Evolutionary conservation across 331 rosid species (phyloP).

Genomic region (Spiraea crenata): DNA sequence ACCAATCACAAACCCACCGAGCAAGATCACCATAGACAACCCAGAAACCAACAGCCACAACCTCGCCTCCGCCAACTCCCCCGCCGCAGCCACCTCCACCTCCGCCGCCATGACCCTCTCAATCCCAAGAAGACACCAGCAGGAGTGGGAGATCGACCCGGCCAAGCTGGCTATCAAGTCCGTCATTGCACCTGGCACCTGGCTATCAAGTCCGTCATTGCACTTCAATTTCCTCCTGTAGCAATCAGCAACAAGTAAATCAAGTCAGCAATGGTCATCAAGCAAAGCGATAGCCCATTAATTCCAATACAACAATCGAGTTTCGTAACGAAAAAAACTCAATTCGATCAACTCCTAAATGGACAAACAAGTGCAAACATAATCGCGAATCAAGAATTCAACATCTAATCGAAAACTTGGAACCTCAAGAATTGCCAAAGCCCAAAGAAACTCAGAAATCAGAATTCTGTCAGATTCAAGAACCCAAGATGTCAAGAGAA

Average conservation of each 20-base stretch:
- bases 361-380: not conserved
- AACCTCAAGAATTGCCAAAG: not conserved
- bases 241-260: conserved; percentile 17
- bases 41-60: conserved; percentile 34
- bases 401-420: not conserved
- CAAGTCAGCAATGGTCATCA: not conserved
- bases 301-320: too few species aligned
- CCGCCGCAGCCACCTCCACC: not conserved
- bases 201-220: too few species aligned
- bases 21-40: conserved; percentile 36
- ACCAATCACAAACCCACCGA: conserved; percentile 89
- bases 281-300: not conserved
- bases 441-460: not conserved
- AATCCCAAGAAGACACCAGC: conserved; percentile 46
- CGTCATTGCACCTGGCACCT: conserved; percentile 94
- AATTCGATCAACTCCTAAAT: too few species aligned
- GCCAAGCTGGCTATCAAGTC: conserved; percentile 72
- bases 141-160: conserved; percentile 97
- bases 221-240: conserved; percentile 62
- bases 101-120: conserved; percentile 21
- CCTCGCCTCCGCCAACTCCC: conserved; percentile 14
- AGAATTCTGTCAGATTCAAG: conserved; percentile 4
- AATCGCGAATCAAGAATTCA: not conserved
- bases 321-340: too few species aligned
- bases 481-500: not conserved